Percentiles rank a stretch among this genome's conserved stretches.
Conservation (phyloP, 805 yeast genomes). For the Nakazawaea wickerhamii region DNA sequence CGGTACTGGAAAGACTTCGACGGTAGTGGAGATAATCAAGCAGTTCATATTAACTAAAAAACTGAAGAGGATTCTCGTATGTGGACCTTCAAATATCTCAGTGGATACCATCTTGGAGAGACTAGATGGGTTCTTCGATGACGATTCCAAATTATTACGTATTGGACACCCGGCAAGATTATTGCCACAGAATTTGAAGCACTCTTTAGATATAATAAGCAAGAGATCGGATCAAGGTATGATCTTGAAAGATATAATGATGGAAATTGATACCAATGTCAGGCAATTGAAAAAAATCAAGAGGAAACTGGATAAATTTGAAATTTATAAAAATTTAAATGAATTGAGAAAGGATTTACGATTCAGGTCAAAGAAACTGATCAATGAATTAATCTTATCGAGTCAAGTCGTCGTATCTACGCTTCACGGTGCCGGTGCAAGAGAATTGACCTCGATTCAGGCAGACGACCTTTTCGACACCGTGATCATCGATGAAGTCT, state of each 20-base stretch:
- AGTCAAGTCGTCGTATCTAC: constrained; percentile 77
- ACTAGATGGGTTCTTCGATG: constrained; percentile 38
- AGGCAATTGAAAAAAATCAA: constrained; percentile 54
- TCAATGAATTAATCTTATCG: constrained; percentile 49
- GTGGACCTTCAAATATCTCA: constrained; percentile 92
- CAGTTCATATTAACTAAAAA: constrained; percentile 44
- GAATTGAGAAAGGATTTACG: constrained; percentile 65
- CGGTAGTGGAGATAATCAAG: constrained; percentile 73
- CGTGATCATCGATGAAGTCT: constrained; percentile 89
- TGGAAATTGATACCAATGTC: constrained; percentile 63
- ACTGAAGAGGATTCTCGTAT: constrained; percentile 59
- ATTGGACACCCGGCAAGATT: constrained; percentile 94
- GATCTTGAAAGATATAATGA: constrained; percentile 59
- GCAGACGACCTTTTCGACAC: constrained; percentile 55
- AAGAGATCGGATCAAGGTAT: constrained; percentile 53
- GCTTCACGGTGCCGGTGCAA: constrained; percentile 80
- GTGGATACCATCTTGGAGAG: constrained; percentile 90
- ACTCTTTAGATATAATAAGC: constrained; percentile 71
- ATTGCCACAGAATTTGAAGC: constrained; percentile 52
- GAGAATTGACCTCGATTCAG: constrained; percentile 42
- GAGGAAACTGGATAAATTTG: constrained; percentile 57
- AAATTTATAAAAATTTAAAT: constrained; percentile 65
- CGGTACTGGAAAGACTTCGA: constrained; percentile 82
- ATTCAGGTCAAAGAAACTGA: constrained; percentile 57
- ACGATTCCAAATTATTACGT: constrained; percentile 51